Evolutionary conservation across 352 stramenopile species (phyloP).

Genomic region (Phytophthora citrophthora): DNA sequence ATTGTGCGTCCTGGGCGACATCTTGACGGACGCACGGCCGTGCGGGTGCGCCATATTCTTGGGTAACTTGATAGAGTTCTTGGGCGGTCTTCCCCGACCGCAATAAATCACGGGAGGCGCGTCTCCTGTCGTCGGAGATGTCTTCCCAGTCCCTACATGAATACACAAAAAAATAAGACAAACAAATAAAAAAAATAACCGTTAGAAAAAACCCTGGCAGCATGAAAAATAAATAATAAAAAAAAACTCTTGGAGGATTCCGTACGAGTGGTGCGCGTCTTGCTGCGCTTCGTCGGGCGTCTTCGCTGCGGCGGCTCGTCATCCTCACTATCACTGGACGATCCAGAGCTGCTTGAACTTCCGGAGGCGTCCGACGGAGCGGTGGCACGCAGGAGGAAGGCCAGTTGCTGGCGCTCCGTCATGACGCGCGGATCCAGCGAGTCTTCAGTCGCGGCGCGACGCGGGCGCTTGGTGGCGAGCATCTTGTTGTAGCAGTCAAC

Average conservation of each 20-base stretch:
- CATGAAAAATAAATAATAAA: conserved; percentile 1
- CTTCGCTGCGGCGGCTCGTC: conserved; percentile 27
- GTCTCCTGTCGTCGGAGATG: conserved; percentile 25
- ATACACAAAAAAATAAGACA: conserved; percentile 7
- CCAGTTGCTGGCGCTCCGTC: conserved; percentile 86
- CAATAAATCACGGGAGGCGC: conserved; percentile 41
- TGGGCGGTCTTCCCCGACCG: conserved; percentile 46
- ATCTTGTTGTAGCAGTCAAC: conserved; percentile 8
- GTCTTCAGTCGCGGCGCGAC: conserved; percentile 34
- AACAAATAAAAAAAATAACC: conserved; percentile 9
- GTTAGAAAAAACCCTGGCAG: conserved; percentile 7
- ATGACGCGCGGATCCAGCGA: conserved; percentile 69
- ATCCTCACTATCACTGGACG: conserved; percentile 37
- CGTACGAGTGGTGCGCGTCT: conserved; percentile 30
- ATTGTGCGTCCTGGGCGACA: conserved; percentile 40
- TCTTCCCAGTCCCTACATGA: conserved; percentile 24
- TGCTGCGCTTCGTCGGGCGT: conserved; percentile 37
- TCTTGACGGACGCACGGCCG: conserved; percentile 17
- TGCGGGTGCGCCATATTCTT: conserved; percentile 18
- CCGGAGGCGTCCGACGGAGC: conserved; percentile 55
- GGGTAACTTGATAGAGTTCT: conserved; percentile 54
- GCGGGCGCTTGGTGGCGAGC: conserved; percentile 38
- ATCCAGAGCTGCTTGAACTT: conserved; percentile 36
- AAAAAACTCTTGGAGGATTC: conserved; percentile 8
- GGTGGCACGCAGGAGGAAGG: conserved; percentile 80